phyloP scores from a whole-genome alignment of 768 basidiomycete species.

The Phaffia tasmanica region DNA sequence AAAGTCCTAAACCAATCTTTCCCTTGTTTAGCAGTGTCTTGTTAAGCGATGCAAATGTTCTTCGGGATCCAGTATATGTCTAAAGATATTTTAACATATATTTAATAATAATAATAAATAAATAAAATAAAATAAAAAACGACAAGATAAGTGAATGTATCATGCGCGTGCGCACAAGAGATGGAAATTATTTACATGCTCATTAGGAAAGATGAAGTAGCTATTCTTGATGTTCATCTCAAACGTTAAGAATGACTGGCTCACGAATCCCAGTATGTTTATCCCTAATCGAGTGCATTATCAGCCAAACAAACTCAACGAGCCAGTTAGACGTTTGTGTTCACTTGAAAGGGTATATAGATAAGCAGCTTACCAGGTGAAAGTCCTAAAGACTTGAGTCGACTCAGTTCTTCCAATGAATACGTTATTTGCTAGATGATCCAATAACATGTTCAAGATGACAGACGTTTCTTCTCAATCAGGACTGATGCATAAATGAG shows the following conservation, averaged over 20 bases:
- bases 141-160: background rate
- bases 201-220: constrained; percentile 81
- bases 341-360: background rate
- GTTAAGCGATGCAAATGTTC: constrained; percentile 79
- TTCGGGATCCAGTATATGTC: constrained; percentile 78
- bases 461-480: background rate
- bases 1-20: constrained; percentile 66
- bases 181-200: constrained; percentile 48
- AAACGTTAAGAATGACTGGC: constrained; percentile 54
- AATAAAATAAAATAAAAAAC: background rate
- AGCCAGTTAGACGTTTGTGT: background rate
- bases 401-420: background rate
- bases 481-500: too few relatives aligned
- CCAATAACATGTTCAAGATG: background rate
- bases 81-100: constrained; percentile 33
- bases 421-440: background rate
- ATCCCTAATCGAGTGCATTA: constrained; percentile 47
- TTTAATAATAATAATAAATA: background rate
- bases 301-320: background rate
- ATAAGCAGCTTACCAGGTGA: background rate
- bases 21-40: constrained; percentile 69
- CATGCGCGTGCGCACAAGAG: background rate
- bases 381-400: background rate
- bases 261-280: constrained; percentile 86
- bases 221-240: constrained; percentile 91